Evolutionary conservation across 768 basidiomycete genomes (phyloP), one percentile per base, ranked within the genome.

Genomic region (Lentinula raphanica): DNA sequence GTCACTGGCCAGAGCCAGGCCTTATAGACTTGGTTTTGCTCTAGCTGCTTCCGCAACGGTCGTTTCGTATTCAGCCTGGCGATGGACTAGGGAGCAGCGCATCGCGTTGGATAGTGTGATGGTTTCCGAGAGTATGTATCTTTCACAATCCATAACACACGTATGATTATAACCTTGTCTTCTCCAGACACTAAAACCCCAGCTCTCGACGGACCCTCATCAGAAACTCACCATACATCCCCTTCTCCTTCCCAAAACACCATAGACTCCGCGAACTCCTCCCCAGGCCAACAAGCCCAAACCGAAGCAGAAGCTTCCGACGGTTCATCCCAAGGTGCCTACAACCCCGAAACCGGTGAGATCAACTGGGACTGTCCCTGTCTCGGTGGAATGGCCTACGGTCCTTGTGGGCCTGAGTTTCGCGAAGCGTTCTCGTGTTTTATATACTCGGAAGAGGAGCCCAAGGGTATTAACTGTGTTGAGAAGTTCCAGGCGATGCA

Each of bases 351-450:
- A 61, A 99, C 97, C 1, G 97, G 97, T 44, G 94, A 98, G 80
- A 98, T 99, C 67, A 99, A 99, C 76, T 99, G 97, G 97, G 97
- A 98, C 69, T 99, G 97, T 71, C 94, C 97, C 1, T 98, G 97
- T 71, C 84, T 99, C 7, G 97, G 97, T 31, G 97, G 97, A 50
- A 98, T 99, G 97, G 96, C 96, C 9, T 80, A 98, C 67, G 96
- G 97, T 5, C 94, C 94, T 9, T 99, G 97, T 67, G 97, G 97
- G 8, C 79, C 81, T 60, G 81, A 98, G 63, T 99, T 99, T 78
- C 86, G 88, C 61, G 91, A 88, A 61, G 96, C 97, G 1, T 99
- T 99, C 74, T 92, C 93, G 35, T 99, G 97, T 74, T 99, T 99
- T 65, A 86, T 99, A 6, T 87, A 83, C 72, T 95, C 93, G 12